Base-by-base conservation (phyloP, 208 protist species). In the Phytomonas serpens region DNA sequence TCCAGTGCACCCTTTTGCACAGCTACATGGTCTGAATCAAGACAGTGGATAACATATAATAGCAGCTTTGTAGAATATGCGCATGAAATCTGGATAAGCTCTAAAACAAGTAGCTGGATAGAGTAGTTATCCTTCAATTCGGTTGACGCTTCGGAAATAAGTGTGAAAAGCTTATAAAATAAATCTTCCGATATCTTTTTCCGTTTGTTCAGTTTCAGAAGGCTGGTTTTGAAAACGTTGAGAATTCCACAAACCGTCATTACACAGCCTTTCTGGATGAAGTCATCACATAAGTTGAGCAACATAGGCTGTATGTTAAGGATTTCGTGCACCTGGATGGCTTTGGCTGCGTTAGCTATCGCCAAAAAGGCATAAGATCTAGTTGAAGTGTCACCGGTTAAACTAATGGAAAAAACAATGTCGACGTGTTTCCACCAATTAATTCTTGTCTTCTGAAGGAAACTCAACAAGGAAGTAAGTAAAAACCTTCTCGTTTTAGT, bases 391-490 rank as follows among this genome's bases (percentile, higher is more conserved):
- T 57, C 47, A 57, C 47, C 47, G 13, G 47, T 57, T 19, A 57
- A 57, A 19, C 47, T 57, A 27, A 27, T 27, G 19, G 47, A 57
- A 57, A 57, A 57, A 57, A 57, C 47, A 27, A 57, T 57, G 16
- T 57, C 47, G 47, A 57, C 47, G 19, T 57, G 47, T 57, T 23
- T 57, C 47, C 47, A 57, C 47, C 47, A 57, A 57, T 57, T 57
- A 57, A 57, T 57, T 27, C 47, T 57, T 23, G 47, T 57, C 27
- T 57, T 57, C 19, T 57, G 47, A 27, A 57, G 47, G 27, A 57
- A 57, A 19, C 47, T 57, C 47, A 57, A 27, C 19, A 57, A 23
- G 0, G 47, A 57, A 23, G 47, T 6, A 57, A 57, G 16, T 57
- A 57, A 27, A 27, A 57, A 6, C 47, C 23, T 57, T 27, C 47